These are phyloP conservation scores for Lagenaria siceraria DNA, from an alignment of 306 rosid species.

Conservation along the genomic window DNA sequence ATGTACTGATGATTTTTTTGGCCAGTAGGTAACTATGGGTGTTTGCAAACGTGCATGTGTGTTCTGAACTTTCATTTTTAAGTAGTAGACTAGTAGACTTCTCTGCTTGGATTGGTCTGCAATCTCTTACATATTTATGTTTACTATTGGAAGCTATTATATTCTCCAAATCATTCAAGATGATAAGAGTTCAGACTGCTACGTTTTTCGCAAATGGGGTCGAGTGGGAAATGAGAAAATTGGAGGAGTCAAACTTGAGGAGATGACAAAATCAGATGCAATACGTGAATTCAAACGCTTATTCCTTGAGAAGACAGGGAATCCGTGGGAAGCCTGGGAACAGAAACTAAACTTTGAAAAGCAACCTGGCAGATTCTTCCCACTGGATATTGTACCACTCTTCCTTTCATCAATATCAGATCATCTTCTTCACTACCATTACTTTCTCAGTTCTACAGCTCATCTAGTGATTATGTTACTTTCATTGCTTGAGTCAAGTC, in stretches of 20 bases:
- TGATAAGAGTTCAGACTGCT: slow-evolving; percentile 69
- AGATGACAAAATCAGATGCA: slow-evolving; percentile 66
- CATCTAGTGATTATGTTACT: not conserved
- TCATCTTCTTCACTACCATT: not conserved
- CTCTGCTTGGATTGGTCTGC: not conserved
- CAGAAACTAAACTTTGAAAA: slow-evolving; percentile 58
- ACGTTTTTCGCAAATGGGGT: slow-evolving; percentile 94
- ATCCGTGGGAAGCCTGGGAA: slow-evolving; percentile 99
- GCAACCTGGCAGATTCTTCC: slow-evolving; percentile 95
- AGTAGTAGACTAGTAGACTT: not conserved
- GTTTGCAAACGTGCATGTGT: not conserved
- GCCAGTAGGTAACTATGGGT: not conserved
- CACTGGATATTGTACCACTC: slow-evolving; percentile 73
- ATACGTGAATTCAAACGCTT: slow-evolving; percentile 65
- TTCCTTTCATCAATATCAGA: not conserved
- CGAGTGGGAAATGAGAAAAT: slow-evolving; percentile 89
- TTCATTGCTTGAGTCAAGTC: slow-evolving; percentile 1
- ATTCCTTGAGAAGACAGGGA: slow-evolving; percentile 92
- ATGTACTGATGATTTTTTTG: not conserved
- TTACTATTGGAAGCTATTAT: slow-evolving; percentile 48
- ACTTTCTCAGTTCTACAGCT: slow-evolving; percentile 4
- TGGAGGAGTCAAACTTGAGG: slow-evolving; percentile 70
- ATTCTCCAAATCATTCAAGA: slow-evolving; percentile 88
- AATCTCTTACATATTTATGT: slow-evolving; percentile 19
- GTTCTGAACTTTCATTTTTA: not conserved